phyloP scores from a whole-genome alignment of 2,329 filamentous ascomycete genomes.

The Trichoderma sp. region DNA sequence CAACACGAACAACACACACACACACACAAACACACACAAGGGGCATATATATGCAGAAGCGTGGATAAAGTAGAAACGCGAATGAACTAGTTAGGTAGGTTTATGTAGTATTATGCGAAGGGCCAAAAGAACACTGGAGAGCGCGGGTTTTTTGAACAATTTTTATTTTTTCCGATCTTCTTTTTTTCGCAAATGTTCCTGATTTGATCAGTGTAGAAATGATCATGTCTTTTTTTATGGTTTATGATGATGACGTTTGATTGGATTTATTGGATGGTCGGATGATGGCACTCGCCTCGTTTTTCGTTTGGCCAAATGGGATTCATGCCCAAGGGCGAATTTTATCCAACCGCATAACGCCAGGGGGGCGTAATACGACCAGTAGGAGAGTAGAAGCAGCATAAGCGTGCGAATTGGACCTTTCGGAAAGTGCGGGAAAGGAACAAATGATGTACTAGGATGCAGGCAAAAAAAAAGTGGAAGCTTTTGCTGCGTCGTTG shows the following conservation, averaged over 20 bases:
- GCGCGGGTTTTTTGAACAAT: neutral
- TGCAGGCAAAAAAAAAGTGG: neutral
- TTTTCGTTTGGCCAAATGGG: neutral
- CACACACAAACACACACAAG: no score
- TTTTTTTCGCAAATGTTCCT: neutral
- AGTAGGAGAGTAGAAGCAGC: neutral
- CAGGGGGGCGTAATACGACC: neutral
- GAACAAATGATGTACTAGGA: neutral
- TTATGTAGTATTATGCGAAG: conserved; percentile 19
- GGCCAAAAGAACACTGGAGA: neutral
- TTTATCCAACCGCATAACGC: neutral
- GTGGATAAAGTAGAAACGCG: conserved; percentile 6
- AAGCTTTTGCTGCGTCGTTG: neutral
- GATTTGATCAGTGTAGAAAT: neutral
- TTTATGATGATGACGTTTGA: neutral
- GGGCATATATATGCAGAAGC: conserved; percentile 5
- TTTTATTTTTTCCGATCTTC: neutral
- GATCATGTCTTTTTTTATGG: neutral
- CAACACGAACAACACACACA: neutral
- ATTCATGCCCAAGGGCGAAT: neutral
- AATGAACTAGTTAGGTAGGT: neutral
- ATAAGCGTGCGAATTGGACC: neutral
- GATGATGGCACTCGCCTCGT: neutral
- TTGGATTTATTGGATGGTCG: neutral
- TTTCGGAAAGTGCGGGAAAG: neutral